Percentiles rank a stretch among this genome's conserved stretches.
Conservation (phyloP, 1,284 basidiomycete species). For the Ustilago curta region DNA sequence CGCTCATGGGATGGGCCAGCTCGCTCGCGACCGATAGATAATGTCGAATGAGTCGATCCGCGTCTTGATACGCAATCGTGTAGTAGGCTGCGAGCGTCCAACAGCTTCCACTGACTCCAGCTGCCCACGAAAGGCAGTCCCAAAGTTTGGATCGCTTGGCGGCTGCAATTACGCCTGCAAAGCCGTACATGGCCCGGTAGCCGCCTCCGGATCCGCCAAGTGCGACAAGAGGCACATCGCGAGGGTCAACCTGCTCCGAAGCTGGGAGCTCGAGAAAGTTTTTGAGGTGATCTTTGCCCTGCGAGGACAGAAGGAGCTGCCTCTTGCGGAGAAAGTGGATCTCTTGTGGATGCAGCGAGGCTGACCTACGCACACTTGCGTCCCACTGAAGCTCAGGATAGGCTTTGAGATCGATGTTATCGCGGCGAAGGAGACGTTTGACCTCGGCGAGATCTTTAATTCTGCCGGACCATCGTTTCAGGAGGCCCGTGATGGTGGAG, state of each 20-base stretch:
- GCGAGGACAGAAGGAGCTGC: constrained; percentile 33
- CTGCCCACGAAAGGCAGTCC: constrained; percentile 63
- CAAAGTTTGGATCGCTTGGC: constrained; percentile 61
- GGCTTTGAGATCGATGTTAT: constrained; percentile 43
- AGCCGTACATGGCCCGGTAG: constrained; percentile 66
- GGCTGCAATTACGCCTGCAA: constrained; percentile 58
- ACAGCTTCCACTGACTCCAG: constrained; percentile 68
- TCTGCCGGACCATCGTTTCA: constrained; percentile 54
- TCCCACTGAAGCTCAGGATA: constrained; percentile 64
- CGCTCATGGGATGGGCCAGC: constrained; percentile 63
- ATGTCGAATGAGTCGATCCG: constrained; percentile 53
- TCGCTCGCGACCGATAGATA: constrained; percentile 59
- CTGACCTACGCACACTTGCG: constrained; percentile 55
- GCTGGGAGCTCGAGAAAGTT: constrained; percentile 46
- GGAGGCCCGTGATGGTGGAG: constrained; percentile 22
- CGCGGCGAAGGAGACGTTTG: constrained; percentile 33
- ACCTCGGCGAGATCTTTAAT: constrained; percentile 56
- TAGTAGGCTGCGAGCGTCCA: constrained; percentile 67
- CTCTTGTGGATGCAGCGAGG: constrained; percentile 52
- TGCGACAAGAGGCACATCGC: constrained; percentile 67
- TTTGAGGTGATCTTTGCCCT: constrained; percentile 38
- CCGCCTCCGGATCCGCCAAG: constrained; percentile 69
- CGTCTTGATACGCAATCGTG: constrained; percentile 51
- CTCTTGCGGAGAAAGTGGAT: constrained; percentile 42
- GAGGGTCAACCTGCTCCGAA: constrained; percentile 64